These are phyloP conservation scores for Kodamaea ohmeri DNA, from an alignment of 1,139 yeast genomes.

Conservation along the genomic window DNA sequence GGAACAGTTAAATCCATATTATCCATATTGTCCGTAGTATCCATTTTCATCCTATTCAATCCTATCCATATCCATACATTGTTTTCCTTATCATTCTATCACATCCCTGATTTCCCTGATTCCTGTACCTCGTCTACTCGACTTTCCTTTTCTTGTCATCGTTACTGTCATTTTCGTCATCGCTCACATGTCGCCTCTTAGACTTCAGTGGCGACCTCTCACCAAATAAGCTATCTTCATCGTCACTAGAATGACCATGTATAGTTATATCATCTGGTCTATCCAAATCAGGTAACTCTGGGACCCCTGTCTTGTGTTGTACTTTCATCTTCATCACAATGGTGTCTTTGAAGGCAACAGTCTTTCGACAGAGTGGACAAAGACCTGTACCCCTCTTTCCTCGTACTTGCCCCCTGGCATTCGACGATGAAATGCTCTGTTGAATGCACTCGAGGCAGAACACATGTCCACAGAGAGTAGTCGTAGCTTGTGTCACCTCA, in stretches of 20 bases:
- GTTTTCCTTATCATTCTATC: no score
- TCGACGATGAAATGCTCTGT: conserved; percentile 41
- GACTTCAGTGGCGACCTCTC: background rate
- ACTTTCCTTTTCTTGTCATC: conserved; percentile 4
- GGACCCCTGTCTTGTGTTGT: conserved; percentile 16
- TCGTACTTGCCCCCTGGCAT: conserved; percentile 42
- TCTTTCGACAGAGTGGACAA: conserved; percentile 46
- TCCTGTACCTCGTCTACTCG: no score
- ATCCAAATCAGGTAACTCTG: conserved; percentile 14
- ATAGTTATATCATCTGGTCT: conserved; percentile 2
- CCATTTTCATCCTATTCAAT: no score
- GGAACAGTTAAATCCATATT: no score
- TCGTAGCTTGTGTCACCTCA: conserved; percentile 38
- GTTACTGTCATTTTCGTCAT: background rate
- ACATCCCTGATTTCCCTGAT: no score
- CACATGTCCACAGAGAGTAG: conserved; percentile 46
- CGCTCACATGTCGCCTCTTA: conserved; percentile 5
- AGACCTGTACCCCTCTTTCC: conserved; percentile 39
- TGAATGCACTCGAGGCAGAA: conserved; percentile 47
- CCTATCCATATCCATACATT: no score
- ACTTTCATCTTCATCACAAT: conserved; percentile 34
- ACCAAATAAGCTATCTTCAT: conserved; percentile 5
- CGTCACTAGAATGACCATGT: conserved; percentile 1
- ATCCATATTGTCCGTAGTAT: no score
- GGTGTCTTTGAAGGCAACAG: conserved; percentile 41